Conservation (phyloP, 2,329 filamentous ascomycete genomes). For the Calycina marina region DNA sequence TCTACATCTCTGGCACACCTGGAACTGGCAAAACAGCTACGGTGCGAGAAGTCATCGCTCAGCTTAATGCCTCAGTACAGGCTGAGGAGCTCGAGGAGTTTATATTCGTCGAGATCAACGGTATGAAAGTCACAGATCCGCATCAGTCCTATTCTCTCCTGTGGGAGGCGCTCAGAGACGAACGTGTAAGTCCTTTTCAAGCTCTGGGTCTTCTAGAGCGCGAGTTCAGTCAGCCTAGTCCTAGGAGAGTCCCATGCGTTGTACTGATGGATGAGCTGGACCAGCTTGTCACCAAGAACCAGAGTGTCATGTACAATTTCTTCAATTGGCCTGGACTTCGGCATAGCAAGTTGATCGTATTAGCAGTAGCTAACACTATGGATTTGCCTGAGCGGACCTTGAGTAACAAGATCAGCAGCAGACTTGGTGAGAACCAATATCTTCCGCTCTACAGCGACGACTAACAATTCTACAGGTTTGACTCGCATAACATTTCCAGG, state of each 20-base stretch:
- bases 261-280: conserved; percentile 98
- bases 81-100: conserved; percentile 94
- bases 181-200: conserved; percentile 82
- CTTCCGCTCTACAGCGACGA: neutral
- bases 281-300: conserved; percentile 93
- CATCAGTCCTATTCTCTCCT: conserved; percentile 90
- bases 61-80: conserved; percentile 74
- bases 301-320: conserved; percentile 99
- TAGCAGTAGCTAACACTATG: conserved; percentile 98
- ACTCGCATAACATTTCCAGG: conserved; percentile 94
- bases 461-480: conserved; percentile 38
- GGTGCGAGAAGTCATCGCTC: conserved; percentile 82
- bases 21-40: conserved; percentile 97
- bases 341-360: conserved; percentile 84
- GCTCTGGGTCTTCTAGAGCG: conserved; percentile 81
- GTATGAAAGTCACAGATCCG: conserved; percentile 98
- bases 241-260: conserved; percentile 83
- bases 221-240: conserved; percentile 85
- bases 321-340: conserved; percentile 96
- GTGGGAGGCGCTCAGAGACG: conserved; percentile 90
- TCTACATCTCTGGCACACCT: conserved; percentile 98
- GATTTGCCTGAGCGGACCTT: conserved; percentile 90
- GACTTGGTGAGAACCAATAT: conserved; percentile 41
- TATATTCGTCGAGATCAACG: conserved; percentile 98
- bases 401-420: conserved; percentile 95